Conservation (phyloP, 1,284 basidiomycete genomes). For the Cryptococcus sp. region DNA sequence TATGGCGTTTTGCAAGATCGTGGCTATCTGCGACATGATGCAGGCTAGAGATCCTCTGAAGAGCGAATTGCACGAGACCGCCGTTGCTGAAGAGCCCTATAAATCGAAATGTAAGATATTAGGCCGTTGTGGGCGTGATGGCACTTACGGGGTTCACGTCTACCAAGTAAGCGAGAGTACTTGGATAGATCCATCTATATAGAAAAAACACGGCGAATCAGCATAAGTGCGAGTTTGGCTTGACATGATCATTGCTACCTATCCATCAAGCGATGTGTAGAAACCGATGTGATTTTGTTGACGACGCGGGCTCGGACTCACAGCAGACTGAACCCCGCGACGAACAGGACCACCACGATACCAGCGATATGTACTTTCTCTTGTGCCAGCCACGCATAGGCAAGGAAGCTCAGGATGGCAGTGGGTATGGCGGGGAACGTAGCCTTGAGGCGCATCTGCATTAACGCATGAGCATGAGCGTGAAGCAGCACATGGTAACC, state of each 20-base stretch:
- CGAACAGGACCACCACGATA: slow-evolving; percentile 60
- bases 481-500: neutral
- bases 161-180: slow-evolving; percentile 63
- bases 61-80: slow-evolving; percentile 48
- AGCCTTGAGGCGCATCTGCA: slow-evolving; percentile 70
- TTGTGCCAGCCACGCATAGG: slow-evolving; percentile 75
- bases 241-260: no score
- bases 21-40: slow-evolving; percentile 48
- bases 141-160: slow-evolving; percentile 59
- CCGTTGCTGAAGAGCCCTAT: slow-evolving; percentile 40
- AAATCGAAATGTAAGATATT: neutral
- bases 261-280: no score
- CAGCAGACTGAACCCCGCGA: slow-evolving; percentile 71
- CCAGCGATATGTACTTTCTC: slow-evolving; percentile 63
- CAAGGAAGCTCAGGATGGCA: slow-evolving; percentile 59
- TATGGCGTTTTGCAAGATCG: slow-evolving; percentile 55
- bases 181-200: slow-evolving; percentile 45
- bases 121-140: neutral
- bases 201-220: slow-evolving; percentile 1
- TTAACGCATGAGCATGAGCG: neutral
- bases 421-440: slow-evolving; percentile 56
- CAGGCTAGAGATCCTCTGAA: slow-evolving; percentile 46
- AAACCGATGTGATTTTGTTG: no score
- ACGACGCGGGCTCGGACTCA: slow-evolving; percentile 59
- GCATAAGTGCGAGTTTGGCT: neutral